Evolutionary conservation across 495 filamentous ascomycete species (phyloP), one percentile per base, ranked within the genome.

Genomic region (Terfezia claveryi): DNA sequence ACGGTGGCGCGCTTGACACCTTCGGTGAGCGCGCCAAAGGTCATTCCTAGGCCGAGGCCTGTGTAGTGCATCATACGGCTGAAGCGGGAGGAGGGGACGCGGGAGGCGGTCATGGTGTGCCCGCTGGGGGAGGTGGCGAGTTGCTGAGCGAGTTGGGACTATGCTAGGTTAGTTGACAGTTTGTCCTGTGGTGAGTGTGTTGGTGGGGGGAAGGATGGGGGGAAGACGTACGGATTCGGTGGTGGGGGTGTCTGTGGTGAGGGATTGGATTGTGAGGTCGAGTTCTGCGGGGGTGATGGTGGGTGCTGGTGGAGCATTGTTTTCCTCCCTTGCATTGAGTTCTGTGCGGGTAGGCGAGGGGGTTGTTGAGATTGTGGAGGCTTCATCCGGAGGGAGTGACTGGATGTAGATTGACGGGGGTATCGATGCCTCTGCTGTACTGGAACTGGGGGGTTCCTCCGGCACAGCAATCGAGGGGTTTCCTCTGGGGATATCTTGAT

Each of bases 61-160:
- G 85, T 78, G 67, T 96, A 98, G 65, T 96, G 89, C 82, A 89
- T 95, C 12, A 98, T 66, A 55, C 91, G 74, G 23, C 87, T 80
- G 41, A 98, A 65, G 2, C 91, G 80, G 23, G 86, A 83, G 5
- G 91, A 86, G 10, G 91, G 91, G 2, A 98, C 88, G 14, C 17
- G 12, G 14, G 41, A 46, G 17, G 41, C 41, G 14, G 41, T 14
- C 41, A 46, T 46, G 27, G 7, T 7, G 27, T 32, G 27, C 27
- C 27, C 27, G 27, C 27, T 32, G 27, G 27, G 27, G 27, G 27
- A 32, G 4, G 27, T 4, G 27, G 27, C 27, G 27, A 7, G 27
- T 7, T 32, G 27, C 27, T 32, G 27, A 2, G 4, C 7, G 27
- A 32, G 27, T 7, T 32, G 27, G 27, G 27, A 7, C 27, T 32